Base-by-base conservation (phyloP, 768 basidiomycete species). In the Saitozyma podzolica region DNA sequence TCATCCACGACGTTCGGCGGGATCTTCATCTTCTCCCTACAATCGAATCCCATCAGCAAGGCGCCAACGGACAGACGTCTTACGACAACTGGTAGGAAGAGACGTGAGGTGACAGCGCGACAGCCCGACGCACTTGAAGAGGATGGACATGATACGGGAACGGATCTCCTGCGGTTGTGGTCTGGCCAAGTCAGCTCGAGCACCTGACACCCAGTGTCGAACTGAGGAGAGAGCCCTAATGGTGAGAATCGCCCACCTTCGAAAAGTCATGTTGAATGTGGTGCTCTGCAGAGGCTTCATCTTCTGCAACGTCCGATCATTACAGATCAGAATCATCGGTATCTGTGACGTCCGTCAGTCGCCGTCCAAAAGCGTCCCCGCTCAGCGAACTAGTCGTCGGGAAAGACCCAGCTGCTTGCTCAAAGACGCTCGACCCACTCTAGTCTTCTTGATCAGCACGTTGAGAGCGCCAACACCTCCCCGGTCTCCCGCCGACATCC, bases 321-420 rank as follows among this genome's bases (percentile, higher is more conserved):
- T 99, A 41, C 93, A 94, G 64, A 99, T 97, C 70, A 95, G 93
- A 41, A 99, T 96, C 66, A 99, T 91, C 0, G 96, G 96, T 54
- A 96, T 86, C 93, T 96, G 59, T 7, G 29, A 29, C 29, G 29
- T 29, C 29, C 29, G 29, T 29, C 29, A 29, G 29, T 29, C 29
- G 5, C 29, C 29, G 5, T 29, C 2, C 29, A 29, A 29, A 29
- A 29, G 29, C 2, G 5, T 29, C 29, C 29, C 29, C 29, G 29
- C 29, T 29, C 29, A 2, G 29, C 5, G 5, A 29, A 29, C 29
- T 29, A 2, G n/a, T n/a, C n/a, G n/a, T n/a, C n/a, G n/a, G n/a
- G n/a, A n/a, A n/a, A n/a, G n/a, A n/a, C n/a, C n/a, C n/a, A n/a
- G n/a, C n/a, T n/a, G n/a, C n/a, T n/a, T n/a, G n/a, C n/a, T n/a